Evolutionary conservation across 73 alveolate species (phyloP).

Genomic region (Paramecium sexaurelia): DNA sequence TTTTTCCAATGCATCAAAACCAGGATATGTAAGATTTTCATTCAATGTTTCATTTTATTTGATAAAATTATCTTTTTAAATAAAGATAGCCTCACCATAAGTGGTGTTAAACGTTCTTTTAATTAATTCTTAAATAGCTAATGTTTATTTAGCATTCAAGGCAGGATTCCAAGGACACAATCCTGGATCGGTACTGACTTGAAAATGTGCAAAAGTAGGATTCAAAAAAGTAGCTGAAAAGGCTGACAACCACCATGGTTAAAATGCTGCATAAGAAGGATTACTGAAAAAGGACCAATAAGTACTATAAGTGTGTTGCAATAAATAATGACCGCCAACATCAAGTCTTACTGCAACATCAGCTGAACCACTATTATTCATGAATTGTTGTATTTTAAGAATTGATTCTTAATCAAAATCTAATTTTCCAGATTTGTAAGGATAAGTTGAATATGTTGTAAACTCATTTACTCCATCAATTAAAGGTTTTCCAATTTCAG

Average conservation of each 20-base stretch:
- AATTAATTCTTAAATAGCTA: neutral
- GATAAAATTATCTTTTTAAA: neutral
- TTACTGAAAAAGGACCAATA: conserved; percentile 33
- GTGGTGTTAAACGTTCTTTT: neutral
- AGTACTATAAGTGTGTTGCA: neutral
- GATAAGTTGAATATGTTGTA: neutral
- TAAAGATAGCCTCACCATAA: neutral
- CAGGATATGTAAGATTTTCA: conserved; percentile 8
- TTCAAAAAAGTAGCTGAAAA: conserved; percentile 18
- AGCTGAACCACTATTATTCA: conserved; percentile 31
- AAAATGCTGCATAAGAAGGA: conserved; percentile 1
- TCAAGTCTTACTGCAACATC: conserved; percentile 32
- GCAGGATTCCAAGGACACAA: conserved; percentile 35
- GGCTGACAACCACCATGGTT: conserved; percentile 46
- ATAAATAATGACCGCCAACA: conserved; percentile 50
- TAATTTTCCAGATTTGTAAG: neutral
- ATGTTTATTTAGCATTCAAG: neutral
- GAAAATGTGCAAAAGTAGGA: neutral
- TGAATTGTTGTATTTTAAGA: neutral
- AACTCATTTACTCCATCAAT: neutral
- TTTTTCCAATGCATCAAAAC: neutral
- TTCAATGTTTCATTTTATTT: neutral
- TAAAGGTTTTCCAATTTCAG: neutral
- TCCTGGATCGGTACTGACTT: conserved; percentile 9
- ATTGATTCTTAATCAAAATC: neutral